phyloP scores from a whole-genome alignment of 441 rosid species.

The Oxalis stricta region DNA sequence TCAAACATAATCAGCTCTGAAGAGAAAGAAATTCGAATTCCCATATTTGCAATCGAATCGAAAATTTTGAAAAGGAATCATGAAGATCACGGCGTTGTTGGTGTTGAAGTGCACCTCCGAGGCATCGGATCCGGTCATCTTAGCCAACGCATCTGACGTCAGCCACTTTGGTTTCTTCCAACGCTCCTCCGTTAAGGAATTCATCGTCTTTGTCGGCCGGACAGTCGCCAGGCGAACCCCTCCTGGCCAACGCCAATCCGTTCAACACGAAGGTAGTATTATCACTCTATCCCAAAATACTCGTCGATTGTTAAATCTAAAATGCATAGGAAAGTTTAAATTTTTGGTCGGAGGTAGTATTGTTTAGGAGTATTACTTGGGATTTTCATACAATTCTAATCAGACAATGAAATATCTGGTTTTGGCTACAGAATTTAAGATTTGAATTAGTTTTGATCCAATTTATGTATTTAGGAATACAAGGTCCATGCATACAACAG shows the following conservation, averaged over 20 bases:
- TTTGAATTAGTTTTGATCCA: background rate
- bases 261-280: slow-evolving; percentile 70
- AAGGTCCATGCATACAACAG: slow-evolving; percentile 79
- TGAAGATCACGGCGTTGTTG: slow-evolving; percentile 89
- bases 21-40: too few species aligned
- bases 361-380: too few species aligned
- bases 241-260: slow-evolving; percentile 78
- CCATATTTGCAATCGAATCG: too few species aligned
- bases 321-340: too few species aligned
- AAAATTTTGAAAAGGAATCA: slow-evolving; percentile 2
- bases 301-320: too few species aligned
- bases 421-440: too few species aligned
- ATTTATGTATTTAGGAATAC: slow-evolving; percentile 52
- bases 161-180: slow-evolving; percentile 90
- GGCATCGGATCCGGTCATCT: slow-evolving; percentile 56
- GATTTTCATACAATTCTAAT: too few species aligned
- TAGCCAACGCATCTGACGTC: slow-evolving; percentile 66
- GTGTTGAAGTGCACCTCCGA: slow-evolving; percentile 60
- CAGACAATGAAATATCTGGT: too few species aligned
- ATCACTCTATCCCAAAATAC: too few species aligned
- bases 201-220: slow-evolving; percentile 72
- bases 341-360: too few species aligned
- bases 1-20: too few species aligned
- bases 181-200: slow-evolving; percentile 78
- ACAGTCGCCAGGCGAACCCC: slow-evolving; percentile 83